Percentiles rank a stretch among this genome's conserved stretches.
Conservation (phyloP, 108 stramenopile genomes). For the Pseudonitzschia multiseries region DNA sequence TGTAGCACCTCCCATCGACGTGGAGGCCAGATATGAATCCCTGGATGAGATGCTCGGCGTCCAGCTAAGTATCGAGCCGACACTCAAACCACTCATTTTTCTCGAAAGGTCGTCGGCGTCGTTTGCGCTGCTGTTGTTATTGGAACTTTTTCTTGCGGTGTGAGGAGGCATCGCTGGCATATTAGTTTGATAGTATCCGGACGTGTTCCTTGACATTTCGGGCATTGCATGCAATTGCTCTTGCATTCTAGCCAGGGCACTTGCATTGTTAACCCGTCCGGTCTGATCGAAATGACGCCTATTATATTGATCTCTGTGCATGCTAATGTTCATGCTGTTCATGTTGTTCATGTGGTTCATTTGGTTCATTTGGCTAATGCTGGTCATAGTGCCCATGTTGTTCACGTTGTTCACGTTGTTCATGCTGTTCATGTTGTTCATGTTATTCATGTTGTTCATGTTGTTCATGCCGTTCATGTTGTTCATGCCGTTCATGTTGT, state of each 20-base stretch:
- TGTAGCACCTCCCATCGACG: background rate
- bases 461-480: too few relatives aligned
- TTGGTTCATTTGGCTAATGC: too few relatives aligned
- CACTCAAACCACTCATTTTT: slow-evolving; percentile 24
- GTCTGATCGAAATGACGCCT: slow-evolving; percentile 9
- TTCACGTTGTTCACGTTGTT: too few relatives aligned
- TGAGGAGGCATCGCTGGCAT: slow-evolving; percentile 35
- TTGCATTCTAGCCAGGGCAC: background rate
- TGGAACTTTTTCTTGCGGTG: slow-evolving; percentile 10
- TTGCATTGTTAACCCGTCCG: background rate
- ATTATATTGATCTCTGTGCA: too few relatives aligned
- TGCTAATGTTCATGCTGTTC: too few relatives aligned
- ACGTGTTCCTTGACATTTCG: background rate
- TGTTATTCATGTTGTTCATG: too few relatives aligned
- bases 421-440: too few relatives aligned
- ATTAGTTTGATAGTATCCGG: background rate
- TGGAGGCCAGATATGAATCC: background rate
- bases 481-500: too few relatives aligned
- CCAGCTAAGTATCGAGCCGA: slow-evolving; percentile 23
- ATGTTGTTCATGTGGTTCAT: too few relatives aligned
- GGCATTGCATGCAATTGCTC: background rate
- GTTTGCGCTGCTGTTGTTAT: slow-evolving; percentile 3
- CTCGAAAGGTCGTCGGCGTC: slow-evolving; percentile 22
- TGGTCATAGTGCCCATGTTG: too few relatives aligned
- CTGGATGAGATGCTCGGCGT: slow-evolving; percentile 16